phyloP scores from a whole-genome alignment of 2,329 filamentous ascomycete species.

The Diaporthe vaccinii region DNA sequence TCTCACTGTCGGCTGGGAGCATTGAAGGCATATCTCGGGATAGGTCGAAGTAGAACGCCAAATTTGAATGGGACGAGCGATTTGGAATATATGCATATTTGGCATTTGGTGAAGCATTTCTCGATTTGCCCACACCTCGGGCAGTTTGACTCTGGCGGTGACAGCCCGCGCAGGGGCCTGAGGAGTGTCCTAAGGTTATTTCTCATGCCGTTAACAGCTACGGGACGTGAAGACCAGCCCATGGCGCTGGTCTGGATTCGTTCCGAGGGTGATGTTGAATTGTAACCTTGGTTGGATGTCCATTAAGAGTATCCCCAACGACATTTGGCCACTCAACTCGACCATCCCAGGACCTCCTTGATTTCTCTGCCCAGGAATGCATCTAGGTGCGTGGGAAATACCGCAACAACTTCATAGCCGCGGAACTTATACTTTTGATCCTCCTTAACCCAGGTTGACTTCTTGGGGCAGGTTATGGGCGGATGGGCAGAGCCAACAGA shows the following conservation, averaged over 20 bases:
- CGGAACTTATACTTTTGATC: background rate
- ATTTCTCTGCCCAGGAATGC: constrained; percentile 19
- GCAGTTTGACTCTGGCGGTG: background rate
- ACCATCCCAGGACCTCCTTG: constrained; percentile 26
- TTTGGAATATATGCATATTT: background rate
- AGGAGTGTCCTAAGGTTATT: background rate
- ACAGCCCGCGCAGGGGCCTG: background rate
- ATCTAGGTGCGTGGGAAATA: background rate
- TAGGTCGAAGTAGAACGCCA: background rate
- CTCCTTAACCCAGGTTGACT: background rate
- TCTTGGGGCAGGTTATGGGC: no score
- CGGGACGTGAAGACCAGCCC: background rate
- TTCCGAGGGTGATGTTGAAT: background rate
- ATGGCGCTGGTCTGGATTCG: background rate
- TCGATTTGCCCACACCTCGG: background rate
- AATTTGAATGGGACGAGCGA: background rate
- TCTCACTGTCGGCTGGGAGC: background rate
- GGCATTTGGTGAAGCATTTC: no score
- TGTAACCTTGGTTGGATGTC: constrained; percentile 29
- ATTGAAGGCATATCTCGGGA: background rate
- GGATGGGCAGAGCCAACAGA: background rate
- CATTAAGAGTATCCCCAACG: constrained; percentile 34
- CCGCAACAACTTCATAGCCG: background rate
- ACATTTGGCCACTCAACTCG: constrained; percentile 33
- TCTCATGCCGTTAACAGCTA: background rate